phyloP scores from a whole-genome alignment of 768 basidiomycete genomes.

The Phylloporus arenicola region DNA sequence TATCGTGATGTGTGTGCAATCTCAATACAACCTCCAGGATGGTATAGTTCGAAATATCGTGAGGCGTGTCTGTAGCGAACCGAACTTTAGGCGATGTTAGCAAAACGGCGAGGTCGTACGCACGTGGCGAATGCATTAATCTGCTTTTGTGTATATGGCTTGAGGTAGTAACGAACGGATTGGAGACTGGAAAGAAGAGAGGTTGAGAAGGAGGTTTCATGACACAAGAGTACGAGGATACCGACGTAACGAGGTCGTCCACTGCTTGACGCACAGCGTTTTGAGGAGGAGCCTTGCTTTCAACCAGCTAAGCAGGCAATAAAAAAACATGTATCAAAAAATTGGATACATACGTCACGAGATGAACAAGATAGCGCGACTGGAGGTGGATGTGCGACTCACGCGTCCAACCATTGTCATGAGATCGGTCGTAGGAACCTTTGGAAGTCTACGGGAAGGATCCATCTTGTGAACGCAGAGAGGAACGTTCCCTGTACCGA shows the following conservation, averaged over 20 bases:
- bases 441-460: slow-evolving; percentile 66
- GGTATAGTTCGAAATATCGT: slow-evolving; percentile 83
- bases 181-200: slow-evolving; percentile 46
- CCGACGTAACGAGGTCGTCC: slow-evolving; percentile 72
- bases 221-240: slow-evolving; percentile 23
- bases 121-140: slow-evolving; percentile 91
- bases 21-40: slow-evolving; percentile 78
- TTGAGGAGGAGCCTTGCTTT: slow-evolving; percentile 48
- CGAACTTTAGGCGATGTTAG: slow-evolving; percentile 24
- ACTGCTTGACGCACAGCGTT: slow-evolving; percentile 66
- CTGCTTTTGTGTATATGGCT: slow-evolving; percentile 73
- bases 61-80: slow-evolving; percentile 65
- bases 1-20: slow-evolving; percentile 87
- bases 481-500: slow-evolving; percentile 75
- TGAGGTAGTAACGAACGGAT: slow-evolving; percentile 73
- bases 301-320: slow-evolving; percentile 46
- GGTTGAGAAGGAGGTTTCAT: slow-evolving; percentile 15
- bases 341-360: slow-evolving; percentile 9
- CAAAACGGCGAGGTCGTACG: slow-evolving; percentile 35
- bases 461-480: slow-evolving; percentile 91
- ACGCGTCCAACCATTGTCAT: slow-evolving; percentile 76
- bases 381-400: slow-evolving; percentile 27
- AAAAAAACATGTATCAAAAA: slow-evolving; percentile 19
- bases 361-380: slow-evolving; percentile 28
- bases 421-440: slow-evolving; percentile 63